Evolutionary conservation across 1,284 basidiomycete species (phyloP), one percentile per base, ranked within the genome.

Genomic region (Apiotrichum veenhuisii): DNA sequence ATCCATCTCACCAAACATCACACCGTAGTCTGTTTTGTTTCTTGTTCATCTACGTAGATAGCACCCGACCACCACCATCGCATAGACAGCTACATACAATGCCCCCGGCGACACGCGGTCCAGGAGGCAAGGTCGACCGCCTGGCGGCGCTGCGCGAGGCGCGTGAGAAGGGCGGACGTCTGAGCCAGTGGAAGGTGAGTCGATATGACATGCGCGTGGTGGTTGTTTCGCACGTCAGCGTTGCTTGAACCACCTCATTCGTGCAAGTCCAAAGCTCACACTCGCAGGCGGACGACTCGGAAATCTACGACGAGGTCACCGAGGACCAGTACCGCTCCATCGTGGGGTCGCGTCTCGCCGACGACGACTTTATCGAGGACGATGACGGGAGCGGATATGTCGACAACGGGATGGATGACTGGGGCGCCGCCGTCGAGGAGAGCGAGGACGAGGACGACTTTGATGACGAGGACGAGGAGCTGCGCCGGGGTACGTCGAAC

Each of bases 361-460:
- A 83, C 65, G 92, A 97, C 68, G 95, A 98, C 76, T 98, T 99
- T 64, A 62, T 48, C 26, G 86, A 89, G 46, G 94, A 98, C 69
- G 96, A 98, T 78, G 93, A 94, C 52, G 84, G 88, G 0, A 84
- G 82, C 22, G 96, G 91, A 14, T 98, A 99, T 72, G 87, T 89
- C 69, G 96, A 99, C 77, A 90, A 96, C 68, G 96, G 96, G 5
- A 86, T 91, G 83, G 94, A 98, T 64, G 93, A 95, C 68, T 97
- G 91, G 87, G 83, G 81, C 23, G 83, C 82, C 41, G 81, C 79
- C 17, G 68, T 64, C n/a, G 76, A 78, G 43, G 70, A 75, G 46
- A 72, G 69, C 40, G 76, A 77, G 53, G 75, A 76, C 36, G 70
- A 77, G 56, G 73, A 78, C 46, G 76, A 72, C 41, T 73, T 73